Percentiles rank a stretch among this genome's conserved stretches.
phyloP scores from a whole-genome alignment of 2,329 filamentous ascomycete genomes.

The Pleomassaria siparia region DNA sequence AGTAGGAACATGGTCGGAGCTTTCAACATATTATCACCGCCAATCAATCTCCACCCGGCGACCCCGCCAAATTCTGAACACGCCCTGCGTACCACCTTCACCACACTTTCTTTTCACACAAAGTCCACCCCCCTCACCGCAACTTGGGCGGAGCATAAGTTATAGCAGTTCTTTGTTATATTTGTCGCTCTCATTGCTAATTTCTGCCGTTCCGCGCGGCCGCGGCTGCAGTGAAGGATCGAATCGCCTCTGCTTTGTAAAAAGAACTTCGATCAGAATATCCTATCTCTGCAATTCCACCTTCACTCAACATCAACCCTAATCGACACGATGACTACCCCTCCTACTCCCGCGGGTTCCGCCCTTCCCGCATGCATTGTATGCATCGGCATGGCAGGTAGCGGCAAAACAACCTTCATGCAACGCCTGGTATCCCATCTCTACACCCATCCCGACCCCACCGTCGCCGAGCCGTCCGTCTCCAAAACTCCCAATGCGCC shows the following conservation, averaged over 20 bases:
- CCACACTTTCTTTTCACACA: background rate
- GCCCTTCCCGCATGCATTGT: constrained; percentile 72
- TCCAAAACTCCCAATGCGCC: constrained; percentile 48
- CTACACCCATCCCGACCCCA: constrained; percentile 68
- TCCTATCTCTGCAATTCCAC: background rate
- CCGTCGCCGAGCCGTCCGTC: constrained; percentile 27
- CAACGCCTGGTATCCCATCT: constrained; percentile 94
- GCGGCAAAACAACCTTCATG: constrained; percentile 99
- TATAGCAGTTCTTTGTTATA: background rate
- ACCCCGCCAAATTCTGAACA: constrained; percentile 33
- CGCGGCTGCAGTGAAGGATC: background rate
- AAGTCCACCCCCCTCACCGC: constrained; percentile 1
- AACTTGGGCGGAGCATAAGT: background rate
- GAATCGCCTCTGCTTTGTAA: background rate
- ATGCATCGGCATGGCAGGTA: constrained; percentile 97
- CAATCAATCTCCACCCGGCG: constrained; percentile 14
- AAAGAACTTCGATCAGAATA: background rate
- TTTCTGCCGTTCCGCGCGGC: background rate
- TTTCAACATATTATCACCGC: constrained; percentile 33
- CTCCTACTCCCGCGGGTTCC: constrained; percentile 14
- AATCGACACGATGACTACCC: constrained; percentile 43
- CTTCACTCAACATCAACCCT: background rate
- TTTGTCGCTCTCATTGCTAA: background rate
- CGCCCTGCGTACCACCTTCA: background rate
- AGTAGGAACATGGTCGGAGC: constrained; percentile 15